Percentiles rank a stretch among this genome's conserved stretches.
These are phyloP conservation scores for Neurospora terricola DNA, from an alignment of 495 filamentous ascomycete species.

Conservation along the genomic window DNA sequence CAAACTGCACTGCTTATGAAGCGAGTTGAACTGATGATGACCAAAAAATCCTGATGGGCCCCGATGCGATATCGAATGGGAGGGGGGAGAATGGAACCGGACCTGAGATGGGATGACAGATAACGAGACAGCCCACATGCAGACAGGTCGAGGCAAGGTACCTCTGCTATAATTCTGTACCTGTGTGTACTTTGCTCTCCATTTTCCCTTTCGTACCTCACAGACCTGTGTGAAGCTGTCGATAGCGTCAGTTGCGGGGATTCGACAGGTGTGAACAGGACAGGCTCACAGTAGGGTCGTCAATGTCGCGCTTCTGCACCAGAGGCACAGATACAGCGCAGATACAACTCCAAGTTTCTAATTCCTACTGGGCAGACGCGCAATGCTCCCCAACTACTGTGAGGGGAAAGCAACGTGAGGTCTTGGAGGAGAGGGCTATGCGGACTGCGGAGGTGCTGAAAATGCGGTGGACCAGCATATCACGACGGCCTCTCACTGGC, in stretches of 20 bases:
- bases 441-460: constrained; percentile 14
- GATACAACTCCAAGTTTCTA: background rate
- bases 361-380: background rate
- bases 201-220: background rate
- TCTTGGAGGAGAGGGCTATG: constrained; percentile 4
- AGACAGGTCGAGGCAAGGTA: background rate
- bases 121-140: background rate
- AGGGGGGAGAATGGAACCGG: background rate
- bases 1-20: background rate
- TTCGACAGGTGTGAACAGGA: background rate
- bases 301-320: background rate
- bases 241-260: background rate
- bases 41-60: background rate
- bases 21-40: background rate
- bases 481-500: background rate
- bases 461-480: constrained; percentile 2
- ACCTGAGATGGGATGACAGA: background rate
- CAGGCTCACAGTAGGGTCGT: background rate
- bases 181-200: background rate
- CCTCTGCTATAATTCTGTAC: background rate
- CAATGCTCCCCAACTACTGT: background rate
- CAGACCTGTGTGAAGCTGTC: background rate
- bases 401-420: background rate
- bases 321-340: background rate
- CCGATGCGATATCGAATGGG: background rate